Evolutionary conservation across 2,329 filamentous ascomycete species (phyloP), one percentile per base, ranked within the genome.

Genomic region (Diaporthe sp.): DNA sequence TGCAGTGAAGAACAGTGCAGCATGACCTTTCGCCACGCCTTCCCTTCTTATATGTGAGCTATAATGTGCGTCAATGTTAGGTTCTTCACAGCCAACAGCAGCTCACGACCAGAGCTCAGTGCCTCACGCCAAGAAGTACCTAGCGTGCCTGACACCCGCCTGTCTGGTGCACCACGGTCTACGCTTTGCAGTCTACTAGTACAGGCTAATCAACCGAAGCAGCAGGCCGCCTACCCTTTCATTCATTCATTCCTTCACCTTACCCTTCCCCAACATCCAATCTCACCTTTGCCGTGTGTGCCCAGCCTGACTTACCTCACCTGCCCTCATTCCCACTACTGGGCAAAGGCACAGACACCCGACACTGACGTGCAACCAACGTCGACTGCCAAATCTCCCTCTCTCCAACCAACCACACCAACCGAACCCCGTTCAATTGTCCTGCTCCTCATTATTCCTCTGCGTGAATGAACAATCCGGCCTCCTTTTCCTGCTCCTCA

Each of bases 191-290:
- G 31, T 25, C 22, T 7, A 37, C 44, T 22, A 31, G 17, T 37
- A 53, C 63, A 15, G 60, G 15, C 39, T 25, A 63, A 42, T 44
- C n/a, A 28, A 44, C 37, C 10, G 42, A 34, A n/a, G 57, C 57
- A 31, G 22, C 57, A 61, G 57, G 34, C 61, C 49, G 28, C 61
- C 61, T 67, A 34, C 47, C 47, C 65, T 25, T 53, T 51, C 61
- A 31, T 37, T 31, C 44, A 37, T 34, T 51, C 44, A 37, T 34
- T 51, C 61, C n/a, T 70, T 55, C 65, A 70, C 49, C 65, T 70
- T 70, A 55, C 47, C 65, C 65, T 70, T 55, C 65, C 55, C 65
- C 65, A n/a, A 25, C n/a, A 13, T 70, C 65, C 65, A 70, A 55
- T 70, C 65, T 70, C 65, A 70, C 65, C 47, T 22, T 31, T 34